Conservation (phyloP, 768 basidiomycete genomes). For the Termitomyces sp. region DNA sequence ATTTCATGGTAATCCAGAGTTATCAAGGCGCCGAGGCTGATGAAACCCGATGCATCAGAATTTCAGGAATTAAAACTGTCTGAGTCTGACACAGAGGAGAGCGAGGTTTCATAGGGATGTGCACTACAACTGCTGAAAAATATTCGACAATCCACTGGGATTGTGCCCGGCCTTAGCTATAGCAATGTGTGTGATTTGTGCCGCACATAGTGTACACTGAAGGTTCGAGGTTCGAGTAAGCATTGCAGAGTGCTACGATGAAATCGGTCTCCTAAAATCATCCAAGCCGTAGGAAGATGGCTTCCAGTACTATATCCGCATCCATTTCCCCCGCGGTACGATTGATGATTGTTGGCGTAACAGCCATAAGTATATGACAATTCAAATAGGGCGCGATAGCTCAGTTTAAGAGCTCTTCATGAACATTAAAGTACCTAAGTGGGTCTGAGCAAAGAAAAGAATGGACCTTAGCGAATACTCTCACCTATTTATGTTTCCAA, state of each 20-base stretch:
- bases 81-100: not conserved
- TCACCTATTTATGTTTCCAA: slow-evolving; percentile 65
- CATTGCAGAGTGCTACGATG: not conserved
- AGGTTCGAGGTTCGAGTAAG: not conserved
- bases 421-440: slow-evolving; percentile 39
- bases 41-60: not conserved
- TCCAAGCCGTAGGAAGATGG: no score
- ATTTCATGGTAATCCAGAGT: not conserved
- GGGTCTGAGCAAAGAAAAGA: not conserved
- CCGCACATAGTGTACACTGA: not conserved
- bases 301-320: no score
- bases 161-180: no score
- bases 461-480: not conserved
- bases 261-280: no score
- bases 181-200: no score
- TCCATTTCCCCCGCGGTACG: not conserved
- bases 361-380: not conserved
- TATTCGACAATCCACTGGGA: not conserved
- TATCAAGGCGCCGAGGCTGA: not conserved
- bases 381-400: not conserved
- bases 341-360: not conserved
- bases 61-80: no score
- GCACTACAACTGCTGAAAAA: not conserved
- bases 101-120: not conserved
- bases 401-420: slow-evolving; percentile 33